These are phyloP conservation scores for Helichrysum umbraculigerum DNA, from an alignment of 129 eudicot genomes.

Conservation along the genomic window DNA sequence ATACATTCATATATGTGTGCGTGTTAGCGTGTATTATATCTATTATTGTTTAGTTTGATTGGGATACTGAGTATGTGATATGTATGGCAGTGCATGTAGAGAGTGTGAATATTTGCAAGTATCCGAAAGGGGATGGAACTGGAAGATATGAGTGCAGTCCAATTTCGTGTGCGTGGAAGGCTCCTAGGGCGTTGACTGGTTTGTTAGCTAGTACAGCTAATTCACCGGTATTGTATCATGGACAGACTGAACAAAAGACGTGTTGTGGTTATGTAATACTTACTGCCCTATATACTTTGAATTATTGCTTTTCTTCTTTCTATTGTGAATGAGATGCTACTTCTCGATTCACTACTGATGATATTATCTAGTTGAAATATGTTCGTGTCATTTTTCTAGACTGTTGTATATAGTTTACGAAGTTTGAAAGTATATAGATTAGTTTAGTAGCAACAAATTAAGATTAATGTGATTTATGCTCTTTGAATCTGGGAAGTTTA, in stretches of 20 bases:
- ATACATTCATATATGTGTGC: background rate
- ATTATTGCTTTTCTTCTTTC: background rate
- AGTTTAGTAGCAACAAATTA: slow-evolving; percentile 2
- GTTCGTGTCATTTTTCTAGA: background rate
- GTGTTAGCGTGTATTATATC: background rate
- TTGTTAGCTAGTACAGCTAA: slow-evolving; percentile 81
- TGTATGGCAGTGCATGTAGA: slow-evolving; percentile 62
- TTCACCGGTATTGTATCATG: slow-evolving; percentile 31
- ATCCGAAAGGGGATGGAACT: slow-evolving; percentile 67
- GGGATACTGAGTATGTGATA: background rate
- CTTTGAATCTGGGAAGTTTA: slow-evolving; percentile 16
- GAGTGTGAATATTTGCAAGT: slow-evolving; percentile 74
- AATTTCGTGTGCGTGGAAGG: slow-evolving; percentile 84
- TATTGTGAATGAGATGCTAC: slow-evolving; percentile 22
- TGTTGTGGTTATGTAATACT: slow-evolving; percentile 30
- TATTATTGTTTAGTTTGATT: background rate
- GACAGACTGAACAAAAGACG: slow-evolving; percentile 35
- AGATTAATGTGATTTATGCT: slow-evolving; percentile 12
- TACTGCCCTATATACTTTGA: slow-evolving; percentile 17
- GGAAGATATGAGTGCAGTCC: slow-evolving; percentile 75
- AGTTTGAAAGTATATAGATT: background rate
- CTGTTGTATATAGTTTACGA: background rate
- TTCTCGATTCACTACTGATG: background rate
- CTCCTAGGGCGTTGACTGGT: slow-evolving; percentile 90
- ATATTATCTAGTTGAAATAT: background rate